Conservation (phyloP, 306 rosid genomes). For the Astragalus glycyphyllos region DNA sequence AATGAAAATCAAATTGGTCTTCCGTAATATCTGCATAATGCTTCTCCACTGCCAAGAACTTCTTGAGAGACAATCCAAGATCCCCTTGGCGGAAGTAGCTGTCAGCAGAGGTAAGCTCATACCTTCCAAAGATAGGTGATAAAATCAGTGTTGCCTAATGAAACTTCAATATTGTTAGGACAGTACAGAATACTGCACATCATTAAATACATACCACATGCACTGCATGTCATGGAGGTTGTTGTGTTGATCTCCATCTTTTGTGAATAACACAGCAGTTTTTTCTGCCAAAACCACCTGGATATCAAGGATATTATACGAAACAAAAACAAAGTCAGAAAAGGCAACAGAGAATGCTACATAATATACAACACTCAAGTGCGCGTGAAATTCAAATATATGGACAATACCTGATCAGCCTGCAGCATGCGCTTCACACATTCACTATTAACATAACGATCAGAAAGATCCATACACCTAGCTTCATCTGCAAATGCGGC, state of each 20-base stretch:
- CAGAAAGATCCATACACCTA: conserved; percentile 98
- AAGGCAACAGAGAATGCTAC: conserved; percentile 24
- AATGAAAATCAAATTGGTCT: conserved; percentile 99
- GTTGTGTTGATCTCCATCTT: conserved; percentile 98
- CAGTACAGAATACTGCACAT: conserved; percentile 31
- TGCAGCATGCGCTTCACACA: conserved; percentile 99
- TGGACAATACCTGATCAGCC: conserved; percentile 87
- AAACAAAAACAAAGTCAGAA: conserved; percentile 32
- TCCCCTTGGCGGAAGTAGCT: conserved; percentile 97
- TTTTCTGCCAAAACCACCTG: conserved; percentile 94
- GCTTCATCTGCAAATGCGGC: conserved; percentile 99
- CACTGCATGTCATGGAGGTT: conserved; percentile 99
- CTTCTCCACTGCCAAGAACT: conserved; percentile 93
- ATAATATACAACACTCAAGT: conserved; percentile 8
- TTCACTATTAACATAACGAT: conserved; percentile 95
- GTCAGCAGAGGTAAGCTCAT: conserved; percentile 96
- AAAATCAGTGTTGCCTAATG: conserved; percentile 40
- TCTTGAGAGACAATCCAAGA: conserved; percentile 89
- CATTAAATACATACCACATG: conserved; percentile 85
- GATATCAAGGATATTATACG: conserved; percentile 31
- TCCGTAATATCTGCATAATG: conserved; percentile 97
- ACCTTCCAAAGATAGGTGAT: conserved; percentile 61
- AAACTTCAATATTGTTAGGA: conserved; percentile 31
- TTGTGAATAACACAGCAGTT: conserved; percentile 97
- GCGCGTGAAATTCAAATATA: conserved; percentile 30